A percentile compares a stretch with the other conserved stretches of the same genome.
These are phyloP conservation scores for Borealophlyctis nickersoniae DNA, from an alignment of 192 early-diverging fungal genomes.

Conservation along the genomic window DNA sequence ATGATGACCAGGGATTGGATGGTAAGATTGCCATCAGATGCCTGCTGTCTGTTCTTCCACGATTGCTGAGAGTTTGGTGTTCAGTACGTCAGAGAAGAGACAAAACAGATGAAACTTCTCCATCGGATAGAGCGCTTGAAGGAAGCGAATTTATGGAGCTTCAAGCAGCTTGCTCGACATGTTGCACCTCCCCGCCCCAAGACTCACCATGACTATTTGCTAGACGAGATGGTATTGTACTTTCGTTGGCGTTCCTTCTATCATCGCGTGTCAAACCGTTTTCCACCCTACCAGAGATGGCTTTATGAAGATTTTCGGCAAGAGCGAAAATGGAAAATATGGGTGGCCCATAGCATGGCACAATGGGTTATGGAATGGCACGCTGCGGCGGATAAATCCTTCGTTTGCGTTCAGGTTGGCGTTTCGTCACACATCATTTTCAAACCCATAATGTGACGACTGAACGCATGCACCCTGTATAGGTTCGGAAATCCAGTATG, in stretches of 20 bases:
- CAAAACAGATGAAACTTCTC: conserved; percentile 61
- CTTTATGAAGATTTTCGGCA: conserved; percentile 75
- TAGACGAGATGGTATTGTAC: conserved; percentile 75
- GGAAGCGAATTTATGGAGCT: conserved; percentile 66
- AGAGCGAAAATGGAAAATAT: conserved; percentile 80
- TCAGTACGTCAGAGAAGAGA: conserved; percentile 73
- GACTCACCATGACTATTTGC: conserved; percentile 72
- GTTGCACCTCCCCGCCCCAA: conserved; percentile 51
- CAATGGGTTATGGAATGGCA: conserved; percentile 75
- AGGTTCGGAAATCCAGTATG: too few relatives aligned
- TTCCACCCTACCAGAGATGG: conserved; percentile 61
- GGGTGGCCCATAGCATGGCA: conserved; percentile 61
- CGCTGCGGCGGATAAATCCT: conserved; percentile 59
- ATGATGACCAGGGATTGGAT: conserved; percentile 76
- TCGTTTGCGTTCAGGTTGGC: conserved; percentile 62
- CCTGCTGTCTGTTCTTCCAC: not conserved
- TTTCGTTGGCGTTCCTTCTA: not conserved
- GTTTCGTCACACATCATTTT: not conserved
- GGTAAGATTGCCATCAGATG: conserved; percentile 29
- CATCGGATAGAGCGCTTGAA: conserved; percentile 70
- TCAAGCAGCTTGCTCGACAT: conserved; percentile 69
- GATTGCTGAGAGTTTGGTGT: not conserved
- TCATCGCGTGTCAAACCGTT: not conserved
- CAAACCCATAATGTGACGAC: too few relatives aligned
- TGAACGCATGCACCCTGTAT: too few relatives aligned